These are phyloP conservation scores for Penicillium maclennaniae DNA, from an alignment of 495 filamentous ascomycete genomes.

Conservation along the genomic window DNA sequence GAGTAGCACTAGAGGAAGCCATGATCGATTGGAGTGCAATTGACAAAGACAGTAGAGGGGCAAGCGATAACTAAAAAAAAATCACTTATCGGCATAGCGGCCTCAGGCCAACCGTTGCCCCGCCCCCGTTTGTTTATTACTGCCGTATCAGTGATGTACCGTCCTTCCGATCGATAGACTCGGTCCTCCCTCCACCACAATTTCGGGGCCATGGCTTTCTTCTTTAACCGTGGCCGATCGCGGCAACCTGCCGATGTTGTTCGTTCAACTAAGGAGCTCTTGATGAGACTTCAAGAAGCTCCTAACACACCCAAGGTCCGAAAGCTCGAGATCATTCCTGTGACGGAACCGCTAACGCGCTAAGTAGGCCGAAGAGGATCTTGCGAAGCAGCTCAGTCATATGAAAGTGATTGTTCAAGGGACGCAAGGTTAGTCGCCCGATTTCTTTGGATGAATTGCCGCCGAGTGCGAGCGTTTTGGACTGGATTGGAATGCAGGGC, in stretches of 20 bases:
- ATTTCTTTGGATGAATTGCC: neutral
- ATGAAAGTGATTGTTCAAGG: slow-evolving; percentile 84
- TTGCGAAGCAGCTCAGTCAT: slow-evolving; percentile 71
- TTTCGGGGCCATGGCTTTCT: slow-evolving; percentile 70
- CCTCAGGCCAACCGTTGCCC: slow-evolving; percentile 35
- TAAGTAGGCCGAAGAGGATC: slow-evolving; percentile 64
- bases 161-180: slow-evolving; percentile 4
- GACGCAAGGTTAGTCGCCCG: slow-evolving; percentile 59
- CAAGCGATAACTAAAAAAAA: slow-evolving; percentile 26
- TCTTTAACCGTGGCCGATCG: slow-evolving; percentile 69
- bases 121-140: slow-evolving; percentile 39
- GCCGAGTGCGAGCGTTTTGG: neutral
- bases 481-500: slow-evolving; percentile 9
- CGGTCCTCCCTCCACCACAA: slow-evolving; percentile 7
- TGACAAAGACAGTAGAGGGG: slow-evolving; percentile 20
- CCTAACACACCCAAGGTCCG: slow-evolving; percentile 43
- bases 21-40: slow-evolving; percentile 18
- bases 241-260: slow-evolving; percentile 55
- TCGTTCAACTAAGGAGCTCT: slow-evolving; percentile 53
- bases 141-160: slow-evolving; percentile 7
- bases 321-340: slow-evolving; percentile 43
- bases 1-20: slow-evolving; percentile 25
- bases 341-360: slow-evolving; percentile 7
- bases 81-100: slow-evolving; percentile 21
- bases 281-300: slow-evolving; percentile 46